A percentile compares a stretch with the other conserved stretches of the same genome.
phyloP scores from a whole-genome alignment of 2,329 filamentous ascomycete species.

The Penicillium oxalicum region DNA sequence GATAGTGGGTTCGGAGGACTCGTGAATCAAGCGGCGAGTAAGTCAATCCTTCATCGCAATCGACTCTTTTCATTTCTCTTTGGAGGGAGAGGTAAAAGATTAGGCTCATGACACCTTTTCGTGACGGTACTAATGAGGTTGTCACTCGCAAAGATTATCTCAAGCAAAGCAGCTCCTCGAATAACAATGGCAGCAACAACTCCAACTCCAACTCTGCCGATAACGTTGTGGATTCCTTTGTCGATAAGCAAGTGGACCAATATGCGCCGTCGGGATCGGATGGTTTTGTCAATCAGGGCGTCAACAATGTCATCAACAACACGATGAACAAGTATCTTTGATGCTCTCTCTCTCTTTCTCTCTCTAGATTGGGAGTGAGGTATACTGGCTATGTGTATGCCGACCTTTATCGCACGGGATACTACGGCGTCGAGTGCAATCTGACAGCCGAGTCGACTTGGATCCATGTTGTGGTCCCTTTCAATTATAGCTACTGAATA shows the following conservation, averaged over 20 bases:
- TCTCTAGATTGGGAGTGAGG: neutral
- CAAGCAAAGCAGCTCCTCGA: neutral
- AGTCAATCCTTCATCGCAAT: neutral
- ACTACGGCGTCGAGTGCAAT: no score
- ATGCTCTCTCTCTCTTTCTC: neutral
- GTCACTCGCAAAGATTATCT: neutral
- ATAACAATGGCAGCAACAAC: neutral
- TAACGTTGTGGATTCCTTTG: neutral
- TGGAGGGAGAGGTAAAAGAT: no score
- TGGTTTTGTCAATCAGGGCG: neutral
- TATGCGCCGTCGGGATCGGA: neutral
- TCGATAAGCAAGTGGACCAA: neutral
- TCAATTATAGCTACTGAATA: no score
- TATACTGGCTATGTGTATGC: neutral
- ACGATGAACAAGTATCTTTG: constrained; percentile 1
- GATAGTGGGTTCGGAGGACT: neutral
- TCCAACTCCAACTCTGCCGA: neutral
- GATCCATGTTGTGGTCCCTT: no score
- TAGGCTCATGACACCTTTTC: no score
- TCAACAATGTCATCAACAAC: neutral
- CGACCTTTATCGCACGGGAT: no score
- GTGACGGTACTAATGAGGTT: no score
- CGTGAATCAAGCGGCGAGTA: neutral
- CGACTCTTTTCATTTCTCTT: no score
- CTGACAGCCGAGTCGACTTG: no score